Evolutionary conservation across 2,329 filamentous ascomycete genomes (phyloP), one percentile per base, ranked within the genome.

Genomic region (Sclerotinia nivalis): DNA sequence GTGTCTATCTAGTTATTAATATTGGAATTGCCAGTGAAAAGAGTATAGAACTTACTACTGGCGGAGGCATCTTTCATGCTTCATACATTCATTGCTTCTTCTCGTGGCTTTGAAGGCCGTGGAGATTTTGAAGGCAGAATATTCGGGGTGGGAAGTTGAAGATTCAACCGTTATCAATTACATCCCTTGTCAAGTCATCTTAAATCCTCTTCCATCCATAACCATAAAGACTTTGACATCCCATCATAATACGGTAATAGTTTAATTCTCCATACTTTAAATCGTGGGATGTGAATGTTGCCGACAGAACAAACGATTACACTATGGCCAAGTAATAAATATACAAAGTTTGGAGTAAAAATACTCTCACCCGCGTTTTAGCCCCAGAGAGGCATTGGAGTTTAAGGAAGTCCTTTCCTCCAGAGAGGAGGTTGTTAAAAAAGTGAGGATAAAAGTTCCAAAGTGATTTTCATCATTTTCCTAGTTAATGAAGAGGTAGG

Each of bases 21-120:
- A 65, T 76, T 60, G 74, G 70, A 67, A 43, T 20, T 55, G 18
- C 22, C 28, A 25, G 15, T 22, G 40, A 13, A 52, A 28, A 28
- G 31, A 55, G 12, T 1, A 40, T 59, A 0, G 56, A 50, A 66
- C 75, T 72, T 73, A 79, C 78, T 66, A 76, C 73, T 50, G 77
- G 78, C 52, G 77, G 77, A 73, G 78, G 75, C 78, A 79, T 79
- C 58, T 66, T 72, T 64, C 18, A 40, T 64, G 1, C 31, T 28
- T 64, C 47, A 64, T 40, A 4, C 54, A 37, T 37, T 20, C 45
- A 40, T 52, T 64, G 61, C 61, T 22, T 52, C 47, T 31, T 64
- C 61, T 60, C 10, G 45, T 52, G 61, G 61, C 47, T 20, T 50
- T 7, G 4, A 50, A 64, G 31, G 22, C 22, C 47, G 31, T 64